Base-by-base conservation (phyloP, 305 asterid genomes). In the Rubia tinctorum region DNA sequence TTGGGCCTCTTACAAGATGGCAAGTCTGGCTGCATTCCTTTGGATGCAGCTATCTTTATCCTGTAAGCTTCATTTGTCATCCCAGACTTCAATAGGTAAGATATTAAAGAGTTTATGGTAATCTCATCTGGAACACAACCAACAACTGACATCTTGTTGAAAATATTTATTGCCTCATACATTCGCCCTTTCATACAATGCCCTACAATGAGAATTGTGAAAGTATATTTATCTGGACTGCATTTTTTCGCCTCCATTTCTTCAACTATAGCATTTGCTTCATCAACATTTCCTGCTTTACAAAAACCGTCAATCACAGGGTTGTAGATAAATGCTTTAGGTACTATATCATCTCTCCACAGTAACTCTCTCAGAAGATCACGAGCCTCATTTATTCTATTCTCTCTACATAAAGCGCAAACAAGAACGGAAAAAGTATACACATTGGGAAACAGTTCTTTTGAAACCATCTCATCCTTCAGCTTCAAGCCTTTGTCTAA, bases 131-230 rank as follows among this genome's bases (percentile, higher is more conserved):
- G 97, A 51, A 73, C 81, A 81, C 97, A 90, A 49, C 91, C 95
- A 62, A 87, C 82, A 37, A 81, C 77, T 73, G 88, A 64, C 98
- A 91, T 93, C 85, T 87, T 90, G 69, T 82, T 73, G 73, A 85
- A 93, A 72, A 91, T 71, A 65, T 73, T 79, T 73, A 90, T 80
- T 40, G 96, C 96, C 76, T 93, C 97, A 76, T 63, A 65, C 90
- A 89, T 87, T 85, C 93, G 90, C 76, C 98, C 98, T 86, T 91
- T 91, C 98, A 91, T 88, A 86, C 97, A 90, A 69, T 91, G 96
- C 74, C 98, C 98, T 40, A 91, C 64, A 79, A 91, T 88, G 79
- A 93, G 88, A 82, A 90, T 93, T 55, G 96, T 93, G 78, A 85
- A 93, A 23, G 98, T 93, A 80, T 85, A 76, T 80, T 86, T 91